A percentile compares a stretch with the other conserved stretches of the same genome.
These are phyloP conservation scores for Tolypocladium amazonense DNA, from an alignment of 2,329 filamentous ascomycete species.

Conservation along the genomic window DNA sequence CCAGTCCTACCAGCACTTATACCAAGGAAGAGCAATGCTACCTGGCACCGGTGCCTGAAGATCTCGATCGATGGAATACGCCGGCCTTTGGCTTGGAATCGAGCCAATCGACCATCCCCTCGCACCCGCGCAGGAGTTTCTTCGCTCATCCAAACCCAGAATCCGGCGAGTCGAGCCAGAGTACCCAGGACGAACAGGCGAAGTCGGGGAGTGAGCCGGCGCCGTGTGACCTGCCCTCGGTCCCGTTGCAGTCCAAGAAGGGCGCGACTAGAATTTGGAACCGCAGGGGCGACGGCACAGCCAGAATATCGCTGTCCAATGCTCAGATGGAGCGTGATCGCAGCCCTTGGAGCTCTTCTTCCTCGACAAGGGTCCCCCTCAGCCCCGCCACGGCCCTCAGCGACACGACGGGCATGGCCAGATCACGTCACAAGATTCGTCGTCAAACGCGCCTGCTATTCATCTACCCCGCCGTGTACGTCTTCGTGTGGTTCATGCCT, in stretches of 20 bases:
- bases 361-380: conserved; percentile 4
- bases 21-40: background rate
- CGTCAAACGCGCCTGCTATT: conserved; percentile 63
- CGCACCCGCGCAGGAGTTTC: background rate
- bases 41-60: background rate
- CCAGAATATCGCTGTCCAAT: conserved; percentile 12
- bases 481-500: conserved; percentile 61
- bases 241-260: background rate
- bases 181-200: background rate
- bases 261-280: background rate
- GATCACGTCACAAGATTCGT: conserved; percentile 44
- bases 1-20: background rate
- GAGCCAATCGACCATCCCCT: background rate
- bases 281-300: background rate
- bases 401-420: conserved; percentile 17
- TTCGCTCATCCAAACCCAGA: background rate
- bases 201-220: background rate
- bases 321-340: conserved; percentile 12
- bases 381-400: conserved; percentile 10
- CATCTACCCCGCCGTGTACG: conserved; percentile 65
- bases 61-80: background rate
- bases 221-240: background rate
- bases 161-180: background rate
- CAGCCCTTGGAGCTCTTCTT: conserved; percentile 8
- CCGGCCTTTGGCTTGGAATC: background rate